Evolutionary conservation across 257 asterid genomes (phyloP), one percentile per base, ranked within the genome.

Genomic region (Solanum boliviense): DNA sequence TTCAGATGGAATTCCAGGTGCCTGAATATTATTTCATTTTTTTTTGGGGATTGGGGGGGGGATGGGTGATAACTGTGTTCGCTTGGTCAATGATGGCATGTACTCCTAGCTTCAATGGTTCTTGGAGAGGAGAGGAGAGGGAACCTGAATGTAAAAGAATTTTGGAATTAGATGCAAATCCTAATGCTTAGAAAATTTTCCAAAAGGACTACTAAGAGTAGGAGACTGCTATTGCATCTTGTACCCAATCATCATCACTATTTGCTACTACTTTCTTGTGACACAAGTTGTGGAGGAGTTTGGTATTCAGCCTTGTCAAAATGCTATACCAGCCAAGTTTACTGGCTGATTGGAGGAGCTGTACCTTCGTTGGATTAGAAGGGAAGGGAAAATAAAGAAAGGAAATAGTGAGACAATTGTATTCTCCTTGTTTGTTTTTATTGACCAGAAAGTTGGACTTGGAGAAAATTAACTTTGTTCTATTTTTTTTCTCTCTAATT

Each of bases 1-100:
- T 97, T 93, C 98, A 97, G 93, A 97, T 97, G 99, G 99, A 97
- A 92, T 97, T 97, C 91, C 99, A 97, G 99, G 99, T 95, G 78
- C 85, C 68, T 86, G 56, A 81, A 10, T 84, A 52, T 87, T 23
- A 18, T 86, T 32, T 46, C 60, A 12, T 27, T 15, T 46, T 15
- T 15, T 48, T 48, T 48, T n/a, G n/a, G n/a, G n/a, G n/a, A n/a
- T n/a, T n/a, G 25, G 41, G 41, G 9, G 7, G 34, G 20, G 11
- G 20, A 0, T 1, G 34, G 23, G 12, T 25, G 56, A 11, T n/a
- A 15, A n/a, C 84, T n/a, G 23, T 78, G 32, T 44, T 79, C 85
- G 16, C 39, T 8, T 79, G 39, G 67, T 79, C 52, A 62, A 44
- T 79, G 67, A 27, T 79, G 25, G 38, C 67, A 46, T 79, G 39